Percentiles rank a stretch among this genome's conserved stretches.
Conservation (phyloP, 805 yeast genomes). For the Torulaspora maleeae region DNA sequence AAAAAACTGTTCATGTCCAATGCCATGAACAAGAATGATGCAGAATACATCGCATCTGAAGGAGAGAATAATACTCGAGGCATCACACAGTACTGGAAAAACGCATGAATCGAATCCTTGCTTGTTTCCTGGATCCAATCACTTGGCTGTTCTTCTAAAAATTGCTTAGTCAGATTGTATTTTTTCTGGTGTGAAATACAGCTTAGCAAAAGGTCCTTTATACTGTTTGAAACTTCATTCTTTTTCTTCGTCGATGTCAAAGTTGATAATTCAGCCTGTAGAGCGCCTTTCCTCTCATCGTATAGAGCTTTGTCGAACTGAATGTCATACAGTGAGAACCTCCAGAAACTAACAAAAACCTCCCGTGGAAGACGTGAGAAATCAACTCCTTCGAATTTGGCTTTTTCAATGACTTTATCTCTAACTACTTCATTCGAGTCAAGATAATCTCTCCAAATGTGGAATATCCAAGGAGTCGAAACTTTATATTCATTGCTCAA, state of each 20-base stretch:
- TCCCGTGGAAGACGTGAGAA: conserved; percentile 35
- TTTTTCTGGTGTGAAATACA: conserved; percentile 23
- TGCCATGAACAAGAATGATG: conserved; percentile 53
- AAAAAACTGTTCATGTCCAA: conserved; percentile 43
- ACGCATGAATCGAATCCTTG: conserved; percentile 28
- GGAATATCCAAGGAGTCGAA: conserved; percentile 64
- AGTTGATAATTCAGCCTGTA: conserved; percentile 16
- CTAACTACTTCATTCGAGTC: conserved; percentile 21
- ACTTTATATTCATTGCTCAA: conserved; percentile 44
- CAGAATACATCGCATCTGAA: conserved; percentile 70
- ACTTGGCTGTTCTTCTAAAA: conserved; percentile 10
- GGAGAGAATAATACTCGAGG: conserved; percentile 79
- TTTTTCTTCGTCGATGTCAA: conserved; percentile 19
- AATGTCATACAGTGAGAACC: conserved; percentile 64
- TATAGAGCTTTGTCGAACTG: conserved; percentile 50
- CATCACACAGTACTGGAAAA: conserved; percentile 61
- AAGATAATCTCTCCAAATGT: conserved; percentile 61
- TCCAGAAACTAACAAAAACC: conserved; percentile 68
- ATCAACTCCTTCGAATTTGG: conserved; percentile 21
- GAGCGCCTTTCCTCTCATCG: conserved; percentile 36
- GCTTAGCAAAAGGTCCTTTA: conserved; percentile 19
- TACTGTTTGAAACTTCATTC: conserved; percentile 11
- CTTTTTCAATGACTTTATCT: conserved; percentile 14
- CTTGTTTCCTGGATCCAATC: conserved; percentile 19
- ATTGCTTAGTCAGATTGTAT: conserved; percentile 11